These are phyloP conservation scores for Solanum hybrid DNA, from an alignment of 305 asterid genomes.

Conservation along the genomic window DNA sequence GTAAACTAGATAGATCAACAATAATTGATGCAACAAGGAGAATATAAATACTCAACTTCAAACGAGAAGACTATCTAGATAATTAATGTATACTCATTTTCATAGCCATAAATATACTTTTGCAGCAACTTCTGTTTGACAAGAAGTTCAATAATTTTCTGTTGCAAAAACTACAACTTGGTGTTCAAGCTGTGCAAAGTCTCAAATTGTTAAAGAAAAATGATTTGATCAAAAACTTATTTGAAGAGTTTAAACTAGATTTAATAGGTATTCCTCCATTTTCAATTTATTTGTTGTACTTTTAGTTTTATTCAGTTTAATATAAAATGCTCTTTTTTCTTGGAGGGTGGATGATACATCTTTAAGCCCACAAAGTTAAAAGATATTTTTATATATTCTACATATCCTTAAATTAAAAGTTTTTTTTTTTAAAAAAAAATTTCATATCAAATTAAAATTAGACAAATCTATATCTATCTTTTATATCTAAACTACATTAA, in stretches of 20 bases:
- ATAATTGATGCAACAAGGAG: neutral
- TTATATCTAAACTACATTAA: no score
- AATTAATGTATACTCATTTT: neutral
- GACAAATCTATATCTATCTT: no score
- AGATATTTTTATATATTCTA: no score
- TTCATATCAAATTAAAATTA: no score
- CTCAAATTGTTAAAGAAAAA: neutral
- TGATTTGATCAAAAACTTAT: neutral
- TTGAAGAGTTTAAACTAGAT: neutral
- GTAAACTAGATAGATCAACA: neutral
- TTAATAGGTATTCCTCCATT: neutral
- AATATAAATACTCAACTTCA: neutral
- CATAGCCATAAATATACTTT: neutral
- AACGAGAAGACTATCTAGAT: neutral
- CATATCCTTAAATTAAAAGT: no score
- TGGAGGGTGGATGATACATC: neutral
- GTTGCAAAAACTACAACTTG: neutral
- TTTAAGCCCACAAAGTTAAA: no score
- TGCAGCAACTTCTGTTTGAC: neutral
- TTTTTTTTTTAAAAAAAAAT: no score
- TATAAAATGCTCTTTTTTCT: no score
- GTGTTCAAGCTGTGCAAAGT: neutral
- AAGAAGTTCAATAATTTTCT: neutral
- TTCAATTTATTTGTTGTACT: neutral
- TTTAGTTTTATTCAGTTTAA: no score